phyloP scores from a whole-genome alignment of 805 yeast species.

The Yarrowia sp. region DNA sequence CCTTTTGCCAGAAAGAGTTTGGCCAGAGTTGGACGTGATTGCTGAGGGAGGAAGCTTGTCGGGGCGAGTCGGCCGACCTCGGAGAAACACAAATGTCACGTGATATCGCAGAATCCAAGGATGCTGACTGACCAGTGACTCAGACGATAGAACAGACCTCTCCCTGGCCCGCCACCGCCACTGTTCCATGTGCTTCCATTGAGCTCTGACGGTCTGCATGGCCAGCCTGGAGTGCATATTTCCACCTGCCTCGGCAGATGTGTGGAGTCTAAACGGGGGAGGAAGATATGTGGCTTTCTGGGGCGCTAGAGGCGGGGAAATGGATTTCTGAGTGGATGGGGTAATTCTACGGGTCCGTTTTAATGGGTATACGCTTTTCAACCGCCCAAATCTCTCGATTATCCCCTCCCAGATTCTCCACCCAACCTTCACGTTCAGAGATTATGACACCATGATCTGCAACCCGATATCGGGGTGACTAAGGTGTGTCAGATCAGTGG shows the following conservation, averaged over 20 bases:
- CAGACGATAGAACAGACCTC: no score
- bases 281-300: not conserved
- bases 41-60: not conserved
- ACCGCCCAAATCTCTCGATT: not conserved
- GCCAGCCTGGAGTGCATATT: conserved; percentile 23
- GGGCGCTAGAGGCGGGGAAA: not conserved
- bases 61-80: conserved; percentile 19
- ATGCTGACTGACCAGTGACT: no score
- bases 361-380: no score
- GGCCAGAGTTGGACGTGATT: conserved; percentile 1
- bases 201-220: not conserved
- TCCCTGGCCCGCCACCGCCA: not conserved
- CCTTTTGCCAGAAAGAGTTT: conserved; percentile 2
- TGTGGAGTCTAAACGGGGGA: not conserved
- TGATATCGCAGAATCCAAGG: not conserved
- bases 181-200: not conserved
- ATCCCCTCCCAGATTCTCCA: not conserved
- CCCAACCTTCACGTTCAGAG: conserved; percentile 31
- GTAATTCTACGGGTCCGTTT: not conserved
- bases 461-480: conserved; percentile 15
- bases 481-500: no score
- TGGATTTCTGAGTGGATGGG: not conserved
- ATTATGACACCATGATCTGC: conserved; percentile 37
- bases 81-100: not conserved
- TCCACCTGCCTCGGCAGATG: conserved; percentile 32